phyloP scores from a whole-genome alignment of 129 eudicot species.

The Escallonia herrerae region DNA sequence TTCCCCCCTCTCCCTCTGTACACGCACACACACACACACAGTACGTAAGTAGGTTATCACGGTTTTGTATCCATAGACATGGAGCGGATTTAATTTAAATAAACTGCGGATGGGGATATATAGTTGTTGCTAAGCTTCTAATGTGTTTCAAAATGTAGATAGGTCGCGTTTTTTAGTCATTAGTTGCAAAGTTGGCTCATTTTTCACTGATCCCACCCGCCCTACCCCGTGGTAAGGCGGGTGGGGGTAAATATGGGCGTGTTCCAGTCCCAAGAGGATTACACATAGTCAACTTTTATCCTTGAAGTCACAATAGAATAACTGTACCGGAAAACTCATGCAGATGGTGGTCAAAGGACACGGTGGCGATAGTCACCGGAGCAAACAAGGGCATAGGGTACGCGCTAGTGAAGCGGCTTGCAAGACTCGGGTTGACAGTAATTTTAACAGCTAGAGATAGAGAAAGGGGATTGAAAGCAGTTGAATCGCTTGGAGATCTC shows the following conservation, averaged over 20 bases:
- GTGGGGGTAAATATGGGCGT: too few relatives aligned
- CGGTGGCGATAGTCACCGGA: slow-evolving; percentile 76
- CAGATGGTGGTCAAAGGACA: slow-evolving; percentile 87
- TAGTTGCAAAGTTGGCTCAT: too few relatives aligned
- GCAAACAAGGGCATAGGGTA: slow-evolving; percentile 88
- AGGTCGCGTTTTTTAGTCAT: too few relatives aligned
- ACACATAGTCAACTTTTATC: too few relatives aligned
- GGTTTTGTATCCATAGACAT: not conserved
- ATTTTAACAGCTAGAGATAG: slow-evolving; percentile 62
- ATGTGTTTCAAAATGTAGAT: too few relatives aligned
- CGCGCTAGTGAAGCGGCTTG: slow-evolving; percentile 55
- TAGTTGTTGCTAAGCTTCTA: too few relatives aligned
- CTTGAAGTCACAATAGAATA: not conserved
- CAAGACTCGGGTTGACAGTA: slow-evolving; percentile 61
- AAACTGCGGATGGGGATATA: too few relatives aligned
- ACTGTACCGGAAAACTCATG: not conserved
- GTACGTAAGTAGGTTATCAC: not conserved
- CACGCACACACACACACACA: not conserved
- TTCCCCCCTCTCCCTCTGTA: not conserved
- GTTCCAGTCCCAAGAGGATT: not conserved
- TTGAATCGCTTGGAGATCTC: slow-evolving; percentile 28
- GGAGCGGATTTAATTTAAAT: not conserved
- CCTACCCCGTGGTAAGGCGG: too few relatives aligned
- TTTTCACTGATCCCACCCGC: too few relatives aligned
- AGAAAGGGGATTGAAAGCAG: slow-evolving; percentile 48